Percentiles rank a stretch among this genome's conserved stretches.
These are phyloP conservation scores for Pyrus bretschneideri DNA, from an alignment of 306 rosid genomes.

Conservation along the genomic window DNA sequence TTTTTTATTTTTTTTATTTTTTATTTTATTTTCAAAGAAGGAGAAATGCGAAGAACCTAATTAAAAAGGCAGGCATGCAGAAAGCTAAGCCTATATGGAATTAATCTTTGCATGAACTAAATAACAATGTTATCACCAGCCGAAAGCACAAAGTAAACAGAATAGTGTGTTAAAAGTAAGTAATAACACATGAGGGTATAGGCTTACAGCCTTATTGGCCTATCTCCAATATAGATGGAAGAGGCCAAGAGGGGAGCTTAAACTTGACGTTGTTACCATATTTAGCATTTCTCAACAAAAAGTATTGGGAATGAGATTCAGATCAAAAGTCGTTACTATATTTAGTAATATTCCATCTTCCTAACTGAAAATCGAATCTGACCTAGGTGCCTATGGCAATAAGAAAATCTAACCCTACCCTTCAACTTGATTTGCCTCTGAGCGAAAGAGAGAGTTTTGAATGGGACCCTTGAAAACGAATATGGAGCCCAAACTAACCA, in stretches of 20 bases:
- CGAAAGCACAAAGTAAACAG: not conserved
- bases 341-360: slow-evolving; percentile 38
- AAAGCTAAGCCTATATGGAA: not conserved
- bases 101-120: not conserved
- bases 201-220: slow-evolving; percentile 11
- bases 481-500: slow-evolving; percentile 38
- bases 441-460: not conserved
- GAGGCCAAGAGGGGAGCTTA: not conserved
- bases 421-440: not conserved
- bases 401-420: not conserved
- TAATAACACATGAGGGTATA: not conserved
- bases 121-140: not conserved
- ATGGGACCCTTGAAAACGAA: slow-evolving; percentile 25
- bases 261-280: not conserved
- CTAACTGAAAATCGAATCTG: slow-evolving; percentile 38
- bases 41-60: not conserved
- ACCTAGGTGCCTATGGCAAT: slow-evolving; percentile 10
- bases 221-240: slow-evolving; percentile 36
- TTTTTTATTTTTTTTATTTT: not conserved
- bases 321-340: slow-evolving; percentile 29
- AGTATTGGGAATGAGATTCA: not conserved
- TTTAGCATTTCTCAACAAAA: too few relatives aligned
- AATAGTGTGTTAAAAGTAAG: not conserved
- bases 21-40: not conserved
- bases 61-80: not conserved